Evolutionary conservation across 2,329 filamentous ascomycete genomes (phyloP).

Genomic region (Monilinia laxa): DNA sequence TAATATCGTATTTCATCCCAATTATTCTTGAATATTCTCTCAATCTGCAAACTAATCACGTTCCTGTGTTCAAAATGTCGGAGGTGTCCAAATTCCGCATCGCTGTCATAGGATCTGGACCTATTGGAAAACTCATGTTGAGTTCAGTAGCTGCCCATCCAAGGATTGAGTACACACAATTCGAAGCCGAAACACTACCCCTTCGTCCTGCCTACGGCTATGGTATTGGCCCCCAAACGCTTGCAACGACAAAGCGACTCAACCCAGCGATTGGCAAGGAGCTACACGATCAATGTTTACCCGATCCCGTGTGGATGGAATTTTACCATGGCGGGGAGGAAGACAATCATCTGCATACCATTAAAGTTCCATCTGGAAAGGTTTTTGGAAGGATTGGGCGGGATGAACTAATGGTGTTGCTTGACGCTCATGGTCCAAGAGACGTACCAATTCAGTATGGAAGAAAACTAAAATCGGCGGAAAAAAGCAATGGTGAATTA

Average conservation of each 20-base stretch:
- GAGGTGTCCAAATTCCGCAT: constrained; percentile 23
- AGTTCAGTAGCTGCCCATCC: constrained; percentile 23
- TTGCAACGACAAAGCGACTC: constrained; percentile 17
- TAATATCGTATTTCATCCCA: too few species aligned
- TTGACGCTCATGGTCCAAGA: constrained; percentile 20
- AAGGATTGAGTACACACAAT: constrained; percentile 21
- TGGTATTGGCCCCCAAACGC: constrained; percentile 22
- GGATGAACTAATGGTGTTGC: constrained; percentile 21
- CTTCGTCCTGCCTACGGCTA: constrained; percentile 24
- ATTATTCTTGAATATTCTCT: too few species aligned
- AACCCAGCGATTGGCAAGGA: constrained; percentile 13
- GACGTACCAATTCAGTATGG: constrained; percentile 20
- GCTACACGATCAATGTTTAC: too few species aligned
- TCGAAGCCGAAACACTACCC: constrained; percentile 24
- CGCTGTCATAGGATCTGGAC: constrained; percentile 24
- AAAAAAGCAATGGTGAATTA: constrained; percentile 18
- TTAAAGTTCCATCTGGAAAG: too few species aligned
- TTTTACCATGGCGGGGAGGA: too few species aligned
- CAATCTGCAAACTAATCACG: too few species aligned
- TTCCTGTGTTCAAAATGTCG: background rate
- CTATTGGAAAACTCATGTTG: constrained; percentile 26
- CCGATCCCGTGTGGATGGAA: too few species aligned
- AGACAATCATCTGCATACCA: too few species aligned
- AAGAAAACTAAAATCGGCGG: constrained; percentile 13
- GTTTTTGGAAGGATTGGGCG: too few species aligned